Conservation (phyloP, 2,329 filamentous ascomycete species). For the Alternaria gansuensis region DNA sequence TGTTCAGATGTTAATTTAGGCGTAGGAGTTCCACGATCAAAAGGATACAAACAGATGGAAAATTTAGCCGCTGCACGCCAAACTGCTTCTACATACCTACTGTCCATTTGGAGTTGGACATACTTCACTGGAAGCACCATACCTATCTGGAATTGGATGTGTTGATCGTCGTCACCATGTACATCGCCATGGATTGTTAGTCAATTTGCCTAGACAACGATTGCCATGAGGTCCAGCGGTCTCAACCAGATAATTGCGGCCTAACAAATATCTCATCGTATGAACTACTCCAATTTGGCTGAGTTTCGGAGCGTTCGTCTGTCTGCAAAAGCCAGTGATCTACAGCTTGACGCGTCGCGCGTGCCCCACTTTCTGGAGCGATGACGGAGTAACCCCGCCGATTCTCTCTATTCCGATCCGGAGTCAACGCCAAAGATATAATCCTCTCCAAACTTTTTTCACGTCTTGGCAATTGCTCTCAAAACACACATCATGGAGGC, state of each 20-base stretch:
- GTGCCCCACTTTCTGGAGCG: slow-evolving; percentile 36
- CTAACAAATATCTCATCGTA: not conserved
- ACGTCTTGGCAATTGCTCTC: slow-evolving; percentile 15
- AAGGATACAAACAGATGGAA: not conserved
- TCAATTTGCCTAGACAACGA: not conserved
- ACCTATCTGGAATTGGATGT: not conserved
- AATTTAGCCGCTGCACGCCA: too few relatives aligned
- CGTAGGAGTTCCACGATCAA: not conserved
- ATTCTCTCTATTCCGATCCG: slow-evolving; percentile 44
- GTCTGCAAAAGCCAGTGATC: slow-evolving; percentile 5
- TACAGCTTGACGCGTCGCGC: slow-evolving; percentile 8
- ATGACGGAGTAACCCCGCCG: slow-evolving; percentile 47
- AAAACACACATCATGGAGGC: slow-evolving; percentile 49
- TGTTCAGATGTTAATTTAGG: slow-evolving; percentile 1
- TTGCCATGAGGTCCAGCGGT: too few relatives aligned
- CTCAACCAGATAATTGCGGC: fast-evolving
- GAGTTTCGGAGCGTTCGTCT: slow-evolving; percentile 7
- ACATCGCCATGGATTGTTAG: not conserved
- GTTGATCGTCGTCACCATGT: not conserved
- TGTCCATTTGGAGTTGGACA: too few relatives aligned
- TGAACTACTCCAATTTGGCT: not conserved
- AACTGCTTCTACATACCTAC: not conserved
- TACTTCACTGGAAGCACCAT: too few relatives aligned
- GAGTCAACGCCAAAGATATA: slow-evolving; percentile 43
- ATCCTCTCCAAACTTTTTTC: slow-evolving; percentile 28